Evolutionary conservation across 1,284 basidiomycete species (phyloP).

Genomic region (Cutaneotrichosporon sp.): DNA sequence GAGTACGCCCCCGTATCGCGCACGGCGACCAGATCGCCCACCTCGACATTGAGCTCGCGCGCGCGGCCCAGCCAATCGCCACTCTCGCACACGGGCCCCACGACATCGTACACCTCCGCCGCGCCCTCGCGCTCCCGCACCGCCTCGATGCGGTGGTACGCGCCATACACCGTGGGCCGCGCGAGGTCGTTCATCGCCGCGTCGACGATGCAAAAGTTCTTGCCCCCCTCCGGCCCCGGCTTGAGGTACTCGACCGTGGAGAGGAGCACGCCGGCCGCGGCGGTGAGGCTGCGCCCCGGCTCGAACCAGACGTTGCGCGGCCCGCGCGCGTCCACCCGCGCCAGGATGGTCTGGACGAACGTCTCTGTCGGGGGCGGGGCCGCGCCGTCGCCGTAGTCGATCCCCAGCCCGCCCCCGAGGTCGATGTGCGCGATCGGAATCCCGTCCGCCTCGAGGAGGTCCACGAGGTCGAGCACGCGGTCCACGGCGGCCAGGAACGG

Average conservation of each 20-base stretch:
- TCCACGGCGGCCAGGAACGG: constrained; percentile 16
- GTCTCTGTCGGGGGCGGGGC: constrained; percentile 6
- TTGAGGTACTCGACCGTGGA: constrained; percentile 17
- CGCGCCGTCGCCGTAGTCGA: constrained; percentile 19
- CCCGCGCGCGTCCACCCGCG: neutral
- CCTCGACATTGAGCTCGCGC: neutral
- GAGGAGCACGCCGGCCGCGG: constrained; percentile 15
- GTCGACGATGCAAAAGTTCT: constrained; percentile 21
- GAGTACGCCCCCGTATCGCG: constrained; percentile 13
- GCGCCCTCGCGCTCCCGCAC: neutral
- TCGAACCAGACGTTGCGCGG: constrained; percentile 18
- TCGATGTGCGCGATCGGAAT: constrained; percentile 16
- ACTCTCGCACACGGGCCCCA: constrained; percentile 20
- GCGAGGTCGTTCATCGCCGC: constrained; percentile 22
- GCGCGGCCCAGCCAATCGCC: constrained; percentile 18
- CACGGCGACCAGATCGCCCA: constrained; percentile 14
- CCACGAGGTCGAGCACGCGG: constrained; percentile 15
- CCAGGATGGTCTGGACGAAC: constrained; percentile 14
- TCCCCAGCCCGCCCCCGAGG: constrained; percentile 17
- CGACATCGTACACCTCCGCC: constrained; percentile 10
- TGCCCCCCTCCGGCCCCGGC: constrained; percentile 1
- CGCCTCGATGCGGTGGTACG: constrained; percentile 13
- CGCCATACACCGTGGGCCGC: constrained; percentile 11
- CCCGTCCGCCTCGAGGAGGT: constrained; percentile 11
- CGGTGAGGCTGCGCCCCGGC: constrained; percentile 15